Conservation (phyloP, 768 basidiomycete species). For the Astraeus odoratus region DNA sequence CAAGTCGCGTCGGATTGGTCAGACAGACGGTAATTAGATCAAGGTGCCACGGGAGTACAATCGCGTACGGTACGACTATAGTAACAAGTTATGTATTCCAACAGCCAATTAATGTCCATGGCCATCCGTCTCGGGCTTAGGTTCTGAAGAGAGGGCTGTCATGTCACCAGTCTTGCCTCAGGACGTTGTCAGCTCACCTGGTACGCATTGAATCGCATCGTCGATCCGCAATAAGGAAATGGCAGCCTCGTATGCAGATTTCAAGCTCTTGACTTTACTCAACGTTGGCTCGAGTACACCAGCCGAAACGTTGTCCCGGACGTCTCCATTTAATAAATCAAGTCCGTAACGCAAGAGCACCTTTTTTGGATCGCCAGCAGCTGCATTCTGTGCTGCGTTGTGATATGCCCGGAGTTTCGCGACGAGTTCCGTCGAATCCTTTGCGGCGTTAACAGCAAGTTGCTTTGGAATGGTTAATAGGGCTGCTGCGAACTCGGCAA, state of each 20-base stretch:
- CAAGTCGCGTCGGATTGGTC: neutral
- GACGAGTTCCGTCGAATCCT: conserved; percentile 95
- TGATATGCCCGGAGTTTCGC: conserved; percentile 96
- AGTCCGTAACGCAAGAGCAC: conserved; percentile 86
- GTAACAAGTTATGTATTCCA: too few relatives aligned
- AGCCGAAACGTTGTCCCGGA: conserved; percentile 89
- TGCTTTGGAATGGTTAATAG: conserved; percentile 94
- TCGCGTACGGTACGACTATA: too few relatives aligned
- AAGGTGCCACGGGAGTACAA: too few relatives aligned
- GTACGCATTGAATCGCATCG: conserved; percentile 88
- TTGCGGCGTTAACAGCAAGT: conserved; percentile 95
- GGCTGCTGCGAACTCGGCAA: conserved; percentile 96
- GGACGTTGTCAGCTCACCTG: conserved; percentile 46
- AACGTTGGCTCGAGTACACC: conserved; percentile 95
- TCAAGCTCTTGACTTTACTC: conserved; percentile 94
- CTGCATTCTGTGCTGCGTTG: conserved; percentile 91
- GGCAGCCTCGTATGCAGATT: conserved; percentile 95
- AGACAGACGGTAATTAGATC: too few relatives aligned
- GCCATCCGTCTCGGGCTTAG: conserved; percentile 62
- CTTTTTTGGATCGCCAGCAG: conserved; percentile 87
- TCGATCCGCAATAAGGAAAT: conserved; percentile 93
- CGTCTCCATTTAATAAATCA: conserved; percentile 90
- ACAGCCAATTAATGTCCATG: conserved; percentile 58
- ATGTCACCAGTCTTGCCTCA: too few relatives aligned
- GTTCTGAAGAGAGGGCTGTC: conserved; percentile 38